Conservation (phyloP, 164 flowering plant species). For the Kalanchoe fedtschenkoi region DNA sequence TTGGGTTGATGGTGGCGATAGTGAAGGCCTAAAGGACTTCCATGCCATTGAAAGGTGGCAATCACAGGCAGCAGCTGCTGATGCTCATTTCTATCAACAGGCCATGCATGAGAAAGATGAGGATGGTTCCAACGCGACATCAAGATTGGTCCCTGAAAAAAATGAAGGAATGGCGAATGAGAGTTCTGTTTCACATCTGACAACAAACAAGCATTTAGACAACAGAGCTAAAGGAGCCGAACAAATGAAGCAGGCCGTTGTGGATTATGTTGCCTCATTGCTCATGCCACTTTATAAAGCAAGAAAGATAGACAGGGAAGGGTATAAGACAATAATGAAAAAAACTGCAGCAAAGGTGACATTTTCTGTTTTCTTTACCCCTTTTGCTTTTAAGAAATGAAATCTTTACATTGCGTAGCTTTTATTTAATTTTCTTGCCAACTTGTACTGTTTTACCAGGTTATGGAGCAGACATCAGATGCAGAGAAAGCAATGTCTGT, state of each 20-base stretch:
- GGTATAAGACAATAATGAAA: constrained; percentile 92
- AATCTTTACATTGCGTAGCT: neutral
- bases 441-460: constrained; percentile 32
- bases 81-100: constrained; percentile 39
- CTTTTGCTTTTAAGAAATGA: neutral
- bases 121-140: constrained; percentile 57
- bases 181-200: constrained; percentile 64
- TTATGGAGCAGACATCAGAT: constrained; percentile 89
- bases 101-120: constrained; percentile 48
- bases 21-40: constrained; percentile 70
- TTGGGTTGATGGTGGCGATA: constrained; percentile 85
- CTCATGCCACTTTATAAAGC: constrained; percentile 97
- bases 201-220: constrained; percentile 36
- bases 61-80: constrained; percentile 87
- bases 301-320: constrained; percentile 80
- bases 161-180: constrained; percentile 42
- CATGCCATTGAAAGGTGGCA: constrained; percentile 97
- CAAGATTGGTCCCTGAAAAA: constrained; percentile 24
- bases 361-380: neutral
- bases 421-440: neutral
- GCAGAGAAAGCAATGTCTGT: constrained; percentile 81
- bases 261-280: constrained; percentile 80
- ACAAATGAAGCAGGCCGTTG: constrained; percentile 71
- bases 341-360: constrained; percentile 86
- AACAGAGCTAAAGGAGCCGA: constrained; percentile 59